These are phyloP conservation scores for Salicornia ramosissima DNA, from an alignment of 148 eudicot species.

Conservation along the genomic window DNA sequence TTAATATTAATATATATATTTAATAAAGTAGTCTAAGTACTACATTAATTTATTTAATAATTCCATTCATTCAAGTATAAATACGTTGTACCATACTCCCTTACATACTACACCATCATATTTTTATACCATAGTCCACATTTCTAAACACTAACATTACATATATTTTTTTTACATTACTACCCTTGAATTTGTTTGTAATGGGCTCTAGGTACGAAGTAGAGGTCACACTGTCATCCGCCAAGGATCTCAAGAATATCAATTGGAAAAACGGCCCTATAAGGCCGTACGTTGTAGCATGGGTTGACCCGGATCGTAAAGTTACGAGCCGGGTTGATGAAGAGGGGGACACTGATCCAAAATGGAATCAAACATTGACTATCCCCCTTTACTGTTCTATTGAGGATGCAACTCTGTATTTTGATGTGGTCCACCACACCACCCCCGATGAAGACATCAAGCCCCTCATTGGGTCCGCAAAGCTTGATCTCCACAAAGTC, in stretches of 20 bases:
- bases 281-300: slow-evolving; percentile 64
- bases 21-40: too few species aligned
- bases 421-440: slow-evolving; percentile 64
- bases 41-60: too few species aligned
- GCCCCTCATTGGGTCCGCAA: slow-evolving; percentile 76
- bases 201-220: slow-evolving; percentile 56
- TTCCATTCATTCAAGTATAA: too few species aligned
- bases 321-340: slow-evolving; percentile 51
- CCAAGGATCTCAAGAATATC: slow-evolving; percentile 74
- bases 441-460: slow-evolving; percentile 48
- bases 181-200: too few species aligned
- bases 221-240: slow-evolving; percentile 53
- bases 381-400: slow-evolving; percentile 55
- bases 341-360: slow-evolving; percentile 58
- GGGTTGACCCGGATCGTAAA: slow-evolving; percentile 61
- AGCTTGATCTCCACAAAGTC: slow-evolving; percentile 40
- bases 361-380: slow-evolving; percentile 54
- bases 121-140: too few species aligned
- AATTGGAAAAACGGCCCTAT: slow-evolving; percentile 76
- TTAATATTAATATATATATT: too few species aligned
- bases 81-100: too few species aligned
- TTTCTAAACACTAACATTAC: too few species aligned
- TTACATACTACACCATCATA: too few species aligned
- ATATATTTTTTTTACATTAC: too few species aligned
- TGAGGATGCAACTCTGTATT: slow-evolving; percentile 45